Conservation (phyloP, 2,329 filamentous ascomycete genomes). For the Aspergillus floridensis region DNA sequence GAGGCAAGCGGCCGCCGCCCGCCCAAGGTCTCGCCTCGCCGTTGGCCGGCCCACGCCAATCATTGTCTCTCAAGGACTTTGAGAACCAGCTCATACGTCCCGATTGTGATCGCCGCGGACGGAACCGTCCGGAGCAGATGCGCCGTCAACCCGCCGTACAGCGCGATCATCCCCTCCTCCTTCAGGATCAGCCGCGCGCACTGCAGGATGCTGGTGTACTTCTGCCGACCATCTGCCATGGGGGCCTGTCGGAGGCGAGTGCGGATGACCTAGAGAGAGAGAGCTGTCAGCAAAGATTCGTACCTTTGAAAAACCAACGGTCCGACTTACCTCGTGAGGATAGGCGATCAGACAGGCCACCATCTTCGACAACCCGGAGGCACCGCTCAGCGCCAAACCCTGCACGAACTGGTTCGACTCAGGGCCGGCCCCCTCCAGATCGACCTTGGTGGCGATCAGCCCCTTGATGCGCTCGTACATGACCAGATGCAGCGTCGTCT, state of each 20-base stretch:
- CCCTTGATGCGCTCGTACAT: slow-evolving; percentile 38
- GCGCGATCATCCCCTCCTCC: slow-evolving; percentile 35
- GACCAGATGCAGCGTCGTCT: slow-evolving; percentile 37
- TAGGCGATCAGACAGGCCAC: slow-evolving; percentile 34
- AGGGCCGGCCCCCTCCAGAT: slow-evolving; percentile 10
- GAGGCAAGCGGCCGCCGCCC: background rate
- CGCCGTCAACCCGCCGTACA: slow-evolving; percentile 39
- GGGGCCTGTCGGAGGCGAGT: slow-evolving; percentile 38
- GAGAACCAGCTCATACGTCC: slow-evolving; percentile 39
- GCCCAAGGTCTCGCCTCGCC: no score
- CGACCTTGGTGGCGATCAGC: slow-evolving; percentile 18
- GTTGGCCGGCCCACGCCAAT: background rate
- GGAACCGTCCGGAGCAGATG: slow-evolving; percentile 37
- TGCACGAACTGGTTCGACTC: slow-evolving; percentile 17
- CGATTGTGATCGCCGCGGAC: slow-evolving; percentile 37
- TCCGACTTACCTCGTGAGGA: slow-evolving; percentile 32
- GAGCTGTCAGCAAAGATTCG: background rate
- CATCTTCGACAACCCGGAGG: slow-evolving; percentile 35
- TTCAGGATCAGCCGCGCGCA: slow-evolving; percentile 35
- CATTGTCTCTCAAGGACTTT: slow-evolving; percentile 17
- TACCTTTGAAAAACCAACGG: background rate
- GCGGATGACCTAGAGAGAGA: slow-evolving; percentile 31
- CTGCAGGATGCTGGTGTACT: slow-evolving; percentile 37
- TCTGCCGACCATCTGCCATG: slow-evolving; percentile 32
- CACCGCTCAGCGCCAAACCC: slow-evolving; percentile 27